Conservation (phyloP, 2,329 filamentous ascomycete genomes). For the Amylocarpus encephaloides region DNA sequence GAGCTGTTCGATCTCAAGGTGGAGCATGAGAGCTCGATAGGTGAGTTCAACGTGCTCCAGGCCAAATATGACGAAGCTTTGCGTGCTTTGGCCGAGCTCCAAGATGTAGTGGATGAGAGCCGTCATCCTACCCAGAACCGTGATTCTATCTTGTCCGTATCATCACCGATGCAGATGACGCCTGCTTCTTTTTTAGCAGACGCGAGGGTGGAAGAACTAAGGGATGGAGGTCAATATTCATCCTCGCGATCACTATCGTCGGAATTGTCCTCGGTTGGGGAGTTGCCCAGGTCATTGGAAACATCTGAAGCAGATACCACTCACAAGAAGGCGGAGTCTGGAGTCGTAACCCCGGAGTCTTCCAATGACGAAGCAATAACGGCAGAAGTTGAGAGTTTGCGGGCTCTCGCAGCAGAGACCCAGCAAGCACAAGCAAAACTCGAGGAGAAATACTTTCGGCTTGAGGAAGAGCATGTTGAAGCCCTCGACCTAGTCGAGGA, state of each 20-base stretch:
- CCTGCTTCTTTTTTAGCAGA: conserved; percentile 83
- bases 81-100: conserved; percentile 72
- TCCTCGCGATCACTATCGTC: conserved; percentile 89
- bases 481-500: conserved; percentile 83
- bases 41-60: conserved; percentile 74
- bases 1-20: conserved; percentile 86
- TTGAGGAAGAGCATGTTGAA: conserved; percentile 76
- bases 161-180: conserved; percentile 46
- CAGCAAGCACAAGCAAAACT: conserved; percentile 69
- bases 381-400: conserved; percentile 66
- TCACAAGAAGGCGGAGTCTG: conserved; percentile 32
- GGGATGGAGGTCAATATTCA: conserved; percentile 60
- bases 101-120: conserved; percentile 77
- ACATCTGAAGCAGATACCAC: conserved; percentile 54
- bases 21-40: conserved; percentile 79
- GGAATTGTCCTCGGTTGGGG: conserved; percentile 84
- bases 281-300: conserved; percentile 61
- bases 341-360: conserved; percentile 25
- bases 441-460: conserved; percentile 70
- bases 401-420: conserved; percentile 65
- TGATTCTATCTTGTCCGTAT: conserved; percentile 49
- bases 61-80: conserved; percentile 89
- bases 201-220: conserved; percentile 62
- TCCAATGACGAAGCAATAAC: conserved; percentile 42
- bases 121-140: conserved; percentile 49